Evolutionary conservation across 1,284 basidiomycete genomes (phyloP).

Genomic region (Trichosporon inkin): DNA sequence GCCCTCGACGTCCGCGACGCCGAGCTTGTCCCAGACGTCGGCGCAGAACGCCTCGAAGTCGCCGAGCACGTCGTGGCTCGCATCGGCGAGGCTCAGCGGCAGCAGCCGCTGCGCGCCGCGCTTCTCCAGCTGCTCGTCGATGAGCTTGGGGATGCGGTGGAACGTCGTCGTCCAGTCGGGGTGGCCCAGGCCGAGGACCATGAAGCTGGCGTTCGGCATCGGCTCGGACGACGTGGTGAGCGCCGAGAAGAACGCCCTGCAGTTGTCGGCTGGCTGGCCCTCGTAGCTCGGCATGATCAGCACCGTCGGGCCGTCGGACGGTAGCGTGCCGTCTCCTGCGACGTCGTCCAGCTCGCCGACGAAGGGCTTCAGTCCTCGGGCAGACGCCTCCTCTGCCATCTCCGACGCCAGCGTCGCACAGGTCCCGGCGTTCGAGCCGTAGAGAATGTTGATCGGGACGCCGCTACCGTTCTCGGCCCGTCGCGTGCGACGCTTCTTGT

Average conservation of each 20-base stretch:
- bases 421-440: conserved; percentile 53
- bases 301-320: conserved; percentile 54
- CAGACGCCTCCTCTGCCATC: conserved; percentile 51
- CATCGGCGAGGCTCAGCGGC: conserved; percentile 2
- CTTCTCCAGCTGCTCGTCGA: conserved; percentile 51
- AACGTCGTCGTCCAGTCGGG: conserved; percentile 57
- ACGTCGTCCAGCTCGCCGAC: conserved; percentile 54
- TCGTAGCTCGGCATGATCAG: conserved; percentile 57
- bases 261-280: conserved; percentile 41
- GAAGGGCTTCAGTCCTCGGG: conserved; percentile 52
- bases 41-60: conserved; percentile 1
- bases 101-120: conserved; percentile 51
- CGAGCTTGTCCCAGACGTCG: conserved; percentile 1
- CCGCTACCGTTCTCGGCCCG: neutral
- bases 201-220: conserved; percentile 44
- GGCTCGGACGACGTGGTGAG: neutral
- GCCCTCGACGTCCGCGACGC: neutral
- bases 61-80: neutral
- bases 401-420: conserved; percentile 56
- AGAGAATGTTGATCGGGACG: conserved; percentile 42
- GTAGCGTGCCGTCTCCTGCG: conserved; percentile 42
- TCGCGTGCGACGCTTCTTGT: conserved; percentile 13
- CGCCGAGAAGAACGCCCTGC: neutral
- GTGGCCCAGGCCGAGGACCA: conserved; percentile 58
- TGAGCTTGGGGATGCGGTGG: conserved; percentile 55